A percentile compares a stretch with the other conserved stretches of the same genome.
Conservation (phyloP, 306 rosid genomes). For the Luffa aegyptiaca region DNA sequence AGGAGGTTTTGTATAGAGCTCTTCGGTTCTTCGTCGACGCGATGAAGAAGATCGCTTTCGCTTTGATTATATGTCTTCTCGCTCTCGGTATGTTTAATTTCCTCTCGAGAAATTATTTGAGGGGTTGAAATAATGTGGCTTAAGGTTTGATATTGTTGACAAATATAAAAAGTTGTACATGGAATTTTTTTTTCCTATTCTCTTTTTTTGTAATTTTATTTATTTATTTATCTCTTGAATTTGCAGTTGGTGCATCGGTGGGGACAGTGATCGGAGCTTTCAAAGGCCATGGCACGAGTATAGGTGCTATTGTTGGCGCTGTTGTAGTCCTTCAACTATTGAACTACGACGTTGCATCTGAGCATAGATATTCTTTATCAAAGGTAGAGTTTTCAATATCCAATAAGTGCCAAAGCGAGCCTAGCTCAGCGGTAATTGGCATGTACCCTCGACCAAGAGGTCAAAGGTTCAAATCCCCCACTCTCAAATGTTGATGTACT, state of each 20-base stretch:
- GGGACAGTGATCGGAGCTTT: conserved; percentile 36
- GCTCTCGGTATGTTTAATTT: conserved; percentile 20
- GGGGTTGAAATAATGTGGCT: neutral
- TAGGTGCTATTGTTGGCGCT: conserved; percentile 31
- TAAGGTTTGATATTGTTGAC: neutral
- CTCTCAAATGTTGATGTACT: too few species aligned
- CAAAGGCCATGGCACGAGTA: conserved; percentile 33
- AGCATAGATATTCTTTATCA: neutral
- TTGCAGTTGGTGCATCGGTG: conserved; percentile 31
- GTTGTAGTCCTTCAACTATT: conserved; percentile 29
- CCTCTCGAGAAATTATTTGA: neutral
- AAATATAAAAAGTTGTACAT: too few species aligned
- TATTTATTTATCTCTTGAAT: neutral
- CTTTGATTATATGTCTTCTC: conserved; percentile 21
- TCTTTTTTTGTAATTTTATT: neutral
- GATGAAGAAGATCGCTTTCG: conserved; percentile 7
- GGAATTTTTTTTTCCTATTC: neutral
- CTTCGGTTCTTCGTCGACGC: neutral
- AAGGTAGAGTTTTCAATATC: neutral
- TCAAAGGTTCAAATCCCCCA: too few species aligned
- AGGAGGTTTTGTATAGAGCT: neutral
- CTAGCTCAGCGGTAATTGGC: too few species aligned
- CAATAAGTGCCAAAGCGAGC: too few species aligned
- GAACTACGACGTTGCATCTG: neutral
- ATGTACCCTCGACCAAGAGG: too few species aligned